phyloP scores from a whole-genome alignment of 176 grass and related monocot genomes.

The Juncus effusus region DNA sequence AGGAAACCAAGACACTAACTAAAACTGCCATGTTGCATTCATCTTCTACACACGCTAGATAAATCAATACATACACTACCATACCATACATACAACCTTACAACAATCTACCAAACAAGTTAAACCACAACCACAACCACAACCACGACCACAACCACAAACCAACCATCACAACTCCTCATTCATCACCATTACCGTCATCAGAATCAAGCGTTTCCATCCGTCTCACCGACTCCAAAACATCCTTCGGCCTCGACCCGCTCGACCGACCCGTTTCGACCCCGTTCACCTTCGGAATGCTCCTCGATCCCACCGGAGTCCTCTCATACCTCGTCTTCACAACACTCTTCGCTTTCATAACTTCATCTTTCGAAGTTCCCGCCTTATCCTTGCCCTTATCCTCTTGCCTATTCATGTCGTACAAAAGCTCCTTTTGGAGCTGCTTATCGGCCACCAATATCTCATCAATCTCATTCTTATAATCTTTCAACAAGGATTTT shows the following conservation, averaged over 20 bases:
- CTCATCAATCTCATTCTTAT: conserved; percentile 91
- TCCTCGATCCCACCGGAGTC: conserved; percentile 63
- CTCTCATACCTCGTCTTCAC: conserved; percentile 43
- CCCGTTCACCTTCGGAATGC: conserved; percentile 68
- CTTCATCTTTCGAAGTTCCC: conserved; percentile 1
- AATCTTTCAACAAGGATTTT: conserved; percentile 72
- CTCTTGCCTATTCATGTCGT: conserved; percentile 81
- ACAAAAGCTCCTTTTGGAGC: conserved; percentile 85
- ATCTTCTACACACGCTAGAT: too few relatives aligned
- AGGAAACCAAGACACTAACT: too few relatives aligned
- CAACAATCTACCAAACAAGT: too few relatives aligned
- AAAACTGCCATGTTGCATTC: too few relatives aligned
- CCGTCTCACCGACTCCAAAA: conserved; percentile 63
- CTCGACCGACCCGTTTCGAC: conserved; percentile 2
- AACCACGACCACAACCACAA: too few relatives aligned
- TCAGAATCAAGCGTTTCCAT: conserved; percentile 63
- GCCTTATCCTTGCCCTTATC: conserved; percentile 36
- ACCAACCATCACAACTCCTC: too few relatives aligned
- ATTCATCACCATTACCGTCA: conserved; percentile 22
- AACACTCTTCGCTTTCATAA: conserved; percentile 25
- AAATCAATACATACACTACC: too few relatives aligned
- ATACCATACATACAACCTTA: too few relatives aligned
- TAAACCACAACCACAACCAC: too few relatives aligned
- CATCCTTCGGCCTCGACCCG: neutral
- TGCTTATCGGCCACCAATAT: conserved; percentile 90